These are phyloP conservation scores for Acer campestre DNA, from an alignment of 345 rosid species.

Conservation along the genomic window DNA sequence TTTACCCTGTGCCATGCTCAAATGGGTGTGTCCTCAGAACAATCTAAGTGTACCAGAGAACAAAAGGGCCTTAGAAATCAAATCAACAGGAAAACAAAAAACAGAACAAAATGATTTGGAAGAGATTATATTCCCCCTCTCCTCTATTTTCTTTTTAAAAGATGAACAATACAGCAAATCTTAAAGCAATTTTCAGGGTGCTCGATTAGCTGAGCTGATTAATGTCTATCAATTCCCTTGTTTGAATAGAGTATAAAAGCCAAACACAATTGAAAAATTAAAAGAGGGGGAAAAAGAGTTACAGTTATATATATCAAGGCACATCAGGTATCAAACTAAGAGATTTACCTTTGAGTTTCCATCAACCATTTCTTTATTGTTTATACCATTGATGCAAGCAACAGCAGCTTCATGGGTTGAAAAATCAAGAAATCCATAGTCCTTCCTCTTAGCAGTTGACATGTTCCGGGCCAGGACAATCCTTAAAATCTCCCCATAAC, in stretches of 20 bases:
- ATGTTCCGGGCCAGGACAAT: constrained; percentile 61
- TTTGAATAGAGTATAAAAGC: background rate
- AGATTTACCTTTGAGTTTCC: constrained; percentile 48
- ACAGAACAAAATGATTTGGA: background rate
- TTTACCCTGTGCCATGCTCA: background rate
- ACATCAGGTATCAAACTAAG: constrained; percentile 11
- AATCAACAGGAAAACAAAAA: background rate
- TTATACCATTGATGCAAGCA: constrained; percentile 55
- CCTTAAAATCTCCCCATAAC: constrained; percentile 48
- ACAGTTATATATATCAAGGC: background rate
- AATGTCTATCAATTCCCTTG: background rate
- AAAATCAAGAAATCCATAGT: constrained; percentile 65
- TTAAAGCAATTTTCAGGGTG: constrained; percentile 1
- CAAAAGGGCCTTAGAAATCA: background rate
- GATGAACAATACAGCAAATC: background rate
- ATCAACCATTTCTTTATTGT: constrained; percentile 39
- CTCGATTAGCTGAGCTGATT: background rate
- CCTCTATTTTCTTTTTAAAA: background rate
- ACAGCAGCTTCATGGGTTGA: constrained; percentile 57
- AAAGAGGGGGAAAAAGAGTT: background rate
- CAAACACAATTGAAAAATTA: background rate
- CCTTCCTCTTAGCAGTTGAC: constrained; percentile 67
- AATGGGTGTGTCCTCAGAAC: background rate
- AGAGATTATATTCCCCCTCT: background rate
- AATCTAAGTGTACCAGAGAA: background rate